Percentiles rank a stretch among this genome's conserved stretches.
Evolutionary conservation across 495 filamentous ascomycete genomes (phyloP).

Genomic region (Aspergillus ostianus): DNA sequence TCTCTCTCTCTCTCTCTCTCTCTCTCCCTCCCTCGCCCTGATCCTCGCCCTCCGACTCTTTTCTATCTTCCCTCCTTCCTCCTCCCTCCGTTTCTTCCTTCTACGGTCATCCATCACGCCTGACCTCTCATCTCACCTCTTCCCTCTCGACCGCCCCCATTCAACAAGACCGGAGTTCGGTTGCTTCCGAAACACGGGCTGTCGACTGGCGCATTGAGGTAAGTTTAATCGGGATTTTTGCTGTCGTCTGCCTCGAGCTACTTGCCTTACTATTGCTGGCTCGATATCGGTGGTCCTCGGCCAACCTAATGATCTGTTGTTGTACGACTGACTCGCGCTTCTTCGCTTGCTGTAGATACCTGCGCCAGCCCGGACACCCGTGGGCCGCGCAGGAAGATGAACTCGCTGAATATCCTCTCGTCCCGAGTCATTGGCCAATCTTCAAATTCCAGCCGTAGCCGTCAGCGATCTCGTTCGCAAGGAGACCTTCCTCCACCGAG

Average conservation of each 20-base stretch:
- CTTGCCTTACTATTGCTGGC: neutral
- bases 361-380: conserved; percentile 46
- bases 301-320: neutral
- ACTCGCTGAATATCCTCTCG: conserved; percentile 94
- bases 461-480: conserved; percentile 65
- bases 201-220: conserved; percentile 49
- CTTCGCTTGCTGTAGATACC: conserved; percentile 29
- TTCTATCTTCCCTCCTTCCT: conserved; percentile 8
- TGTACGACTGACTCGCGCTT: conserved; percentile 25
- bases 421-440: conserved; percentile 74
- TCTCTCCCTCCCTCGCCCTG: conserved; percentile 3
- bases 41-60: neutral
- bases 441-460: conserved; percentile 42
- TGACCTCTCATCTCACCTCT: conserved; percentile 1
- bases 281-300: no score
- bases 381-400: conserved; percentile 76
- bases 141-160: conserved; percentile 10
- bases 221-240: conserved; percentile 17
- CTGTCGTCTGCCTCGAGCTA: neutral
- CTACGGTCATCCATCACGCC: conserved; percentile 7
- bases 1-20: neutral
- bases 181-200: conserved; percentile 41
- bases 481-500: conserved; percentile 50
- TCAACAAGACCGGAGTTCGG: conserved; percentile 23
- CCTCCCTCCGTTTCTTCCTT: conserved; percentile 18